Conservation (phyloP, 2,329 filamentous ascomycete genomes). For the Ceratocystis harringtonii region DNA sequence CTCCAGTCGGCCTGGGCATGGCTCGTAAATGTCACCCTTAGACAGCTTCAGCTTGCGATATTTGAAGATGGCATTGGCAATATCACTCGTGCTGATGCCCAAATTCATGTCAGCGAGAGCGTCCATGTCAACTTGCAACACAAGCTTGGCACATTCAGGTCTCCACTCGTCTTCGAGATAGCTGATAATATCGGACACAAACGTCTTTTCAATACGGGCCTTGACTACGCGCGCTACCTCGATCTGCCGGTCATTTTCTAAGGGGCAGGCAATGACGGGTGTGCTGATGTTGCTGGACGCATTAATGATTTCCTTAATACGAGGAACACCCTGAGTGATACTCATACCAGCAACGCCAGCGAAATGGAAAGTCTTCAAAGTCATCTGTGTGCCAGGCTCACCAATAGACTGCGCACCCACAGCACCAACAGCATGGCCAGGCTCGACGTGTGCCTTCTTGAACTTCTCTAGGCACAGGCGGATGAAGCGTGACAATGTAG, state of each 20-base stretch:
- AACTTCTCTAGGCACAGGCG: slow-evolving; percentile 76
- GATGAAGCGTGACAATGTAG: slow-evolving; percentile 63
- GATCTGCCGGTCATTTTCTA: slow-evolving; percentile 60
- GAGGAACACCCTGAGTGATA: slow-evolving; percentile 96
- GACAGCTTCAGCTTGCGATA: slow-evolving; percentile 73
- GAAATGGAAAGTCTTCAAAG: slow-evolving; percentile 98
- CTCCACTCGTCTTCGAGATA: slow-evolving; percentile 84
- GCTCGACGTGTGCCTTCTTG: slow-evolving; percentile 78
- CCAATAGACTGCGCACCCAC: slow-evolving; percentile 96
- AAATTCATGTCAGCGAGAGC: slow-evolving; percentile 69
- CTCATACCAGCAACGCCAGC: slow-evolving; percentile 99
- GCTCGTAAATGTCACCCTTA: slow-evolving; percentile 47
- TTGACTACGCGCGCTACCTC: slow-evolving; percentile 82
- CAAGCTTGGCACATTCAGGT: slow-evolving; percentile 58
- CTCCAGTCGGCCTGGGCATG: slow-evolving; percentile 47
- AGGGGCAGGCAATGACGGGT: slow-evolving; percentile 75
- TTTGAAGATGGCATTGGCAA: slow-evolving; percentile 59
- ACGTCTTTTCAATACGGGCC: slow-evolving; percentile 89
- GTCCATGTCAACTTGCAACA: slow-evolving; percentile 65
- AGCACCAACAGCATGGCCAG: slow-evolving; percentile 88
- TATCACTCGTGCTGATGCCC: slow-evolving; percentile 58
- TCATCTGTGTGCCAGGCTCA: slow-evolving; percentile 98
- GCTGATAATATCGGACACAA: slow-evolving; percentile 61
- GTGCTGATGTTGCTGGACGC: slow-evolving; percentile 88
- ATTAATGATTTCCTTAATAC: slow-evolving; percentile 99